Percentiles rank a stretch among this genome's conserved stretches.
Evolutionary conservation across 148 eudicot genomes (phyloP).

Genomic region (Tetragonia tetragonoides): DNA sequence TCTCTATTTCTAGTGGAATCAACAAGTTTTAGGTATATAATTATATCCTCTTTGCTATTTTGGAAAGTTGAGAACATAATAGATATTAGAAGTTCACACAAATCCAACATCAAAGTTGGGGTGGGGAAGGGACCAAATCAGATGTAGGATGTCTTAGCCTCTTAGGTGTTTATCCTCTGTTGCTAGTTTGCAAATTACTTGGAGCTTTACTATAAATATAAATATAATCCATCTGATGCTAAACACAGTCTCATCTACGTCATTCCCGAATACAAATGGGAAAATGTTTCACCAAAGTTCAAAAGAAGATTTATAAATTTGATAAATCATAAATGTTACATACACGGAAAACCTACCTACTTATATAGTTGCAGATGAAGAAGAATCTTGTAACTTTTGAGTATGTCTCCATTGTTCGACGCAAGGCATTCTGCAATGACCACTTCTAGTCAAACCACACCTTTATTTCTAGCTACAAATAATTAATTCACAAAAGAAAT

Average conservation of each 20-base stretch:
- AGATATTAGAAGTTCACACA: too few relatives aligned
- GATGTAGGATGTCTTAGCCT: too few relatives aligned
- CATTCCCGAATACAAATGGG: background rate
- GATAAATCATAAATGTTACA: background rate
- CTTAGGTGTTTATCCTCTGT: background rate
- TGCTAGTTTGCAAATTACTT: background rate
- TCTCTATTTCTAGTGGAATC: background rate
- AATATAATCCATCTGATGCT: background rate
- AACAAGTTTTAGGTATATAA: background rate
- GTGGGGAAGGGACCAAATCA: too few relatives aligned
- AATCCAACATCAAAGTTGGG: too few relatives aligned
- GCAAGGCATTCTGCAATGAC: slow-evolving; percentile 76
- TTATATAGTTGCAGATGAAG: slow-evolving; percentile 93
- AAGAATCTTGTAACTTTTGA: slow-evolving; percentile 96
- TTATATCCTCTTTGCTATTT: too few relatives aligned
- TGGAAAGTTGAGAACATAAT: too few relatives aligned
- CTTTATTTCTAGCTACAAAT: background rate
- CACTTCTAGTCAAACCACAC: slow-evolving; percentile 7
- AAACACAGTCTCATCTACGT: background rate
- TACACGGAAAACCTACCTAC: slow-evolving; percentile 56
- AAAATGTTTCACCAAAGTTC: background rate
- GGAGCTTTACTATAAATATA: background rate
- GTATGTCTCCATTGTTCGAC: slow-evolving; percentile 97
- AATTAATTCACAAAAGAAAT: background rate
- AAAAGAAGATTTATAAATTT: background rate